phyloP scores from a whole-genome alignment of 305 asterid genomes.

The Petunia hybrid region DNA sequence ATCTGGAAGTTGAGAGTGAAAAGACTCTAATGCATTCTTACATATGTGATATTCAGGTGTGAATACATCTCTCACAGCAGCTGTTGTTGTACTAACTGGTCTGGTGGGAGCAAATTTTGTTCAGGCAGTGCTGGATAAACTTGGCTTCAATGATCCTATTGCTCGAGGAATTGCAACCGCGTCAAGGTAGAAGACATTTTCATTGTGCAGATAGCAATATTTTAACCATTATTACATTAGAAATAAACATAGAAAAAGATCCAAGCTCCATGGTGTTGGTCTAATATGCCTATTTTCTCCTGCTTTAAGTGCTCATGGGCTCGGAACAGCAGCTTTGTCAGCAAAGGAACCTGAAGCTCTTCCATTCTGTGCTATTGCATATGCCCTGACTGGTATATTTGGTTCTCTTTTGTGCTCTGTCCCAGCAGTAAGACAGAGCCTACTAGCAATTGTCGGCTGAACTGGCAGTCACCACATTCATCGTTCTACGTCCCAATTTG shows the following conservation, averaged over 20 bases:
- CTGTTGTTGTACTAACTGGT: slow-evolving; percentile 94
- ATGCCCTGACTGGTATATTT: slow-evolving; percentile 90
- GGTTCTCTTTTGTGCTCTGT: slow-evolving; percentile 94
- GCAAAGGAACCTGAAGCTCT: slow-evolving; percentile 99
- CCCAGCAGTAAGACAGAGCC: slow-evolving; percentile 87
- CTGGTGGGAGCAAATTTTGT: slow-evolving; percentile 95
- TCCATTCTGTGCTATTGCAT: slow-evolving; percentile 97
- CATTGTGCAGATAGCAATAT: not conserved
- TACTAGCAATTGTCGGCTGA: slow-evolving; percentile 82
- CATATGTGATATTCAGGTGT: slow-evolving; percentile 62
- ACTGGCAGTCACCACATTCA: not conserved
- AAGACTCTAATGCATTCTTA: not conserved
- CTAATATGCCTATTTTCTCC: not conserved
- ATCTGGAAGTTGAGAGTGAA: not conserved
- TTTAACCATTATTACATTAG: not conserved
- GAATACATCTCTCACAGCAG: slow-evolving; percentile 96
- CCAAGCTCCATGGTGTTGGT: not conserved
- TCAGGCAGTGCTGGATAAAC: slow-evolving; percentile 77
- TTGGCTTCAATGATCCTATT: slow-evolving; percentile 91
- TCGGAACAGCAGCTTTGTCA: slow-evolving; percentile 97
- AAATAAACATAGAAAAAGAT: not conserved
- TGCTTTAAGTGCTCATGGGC: slow-evolving; percentile 82
- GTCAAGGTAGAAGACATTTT: slow-evolving; percentile 65
- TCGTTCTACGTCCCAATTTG: not conserved
- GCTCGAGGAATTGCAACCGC: slow-evolving; percentile 99